Evolutionary conservation across 2,329 filamentous ascomycete genomes (phyloP).

Genomic region (Neofusicoccum sp.): DNA sequence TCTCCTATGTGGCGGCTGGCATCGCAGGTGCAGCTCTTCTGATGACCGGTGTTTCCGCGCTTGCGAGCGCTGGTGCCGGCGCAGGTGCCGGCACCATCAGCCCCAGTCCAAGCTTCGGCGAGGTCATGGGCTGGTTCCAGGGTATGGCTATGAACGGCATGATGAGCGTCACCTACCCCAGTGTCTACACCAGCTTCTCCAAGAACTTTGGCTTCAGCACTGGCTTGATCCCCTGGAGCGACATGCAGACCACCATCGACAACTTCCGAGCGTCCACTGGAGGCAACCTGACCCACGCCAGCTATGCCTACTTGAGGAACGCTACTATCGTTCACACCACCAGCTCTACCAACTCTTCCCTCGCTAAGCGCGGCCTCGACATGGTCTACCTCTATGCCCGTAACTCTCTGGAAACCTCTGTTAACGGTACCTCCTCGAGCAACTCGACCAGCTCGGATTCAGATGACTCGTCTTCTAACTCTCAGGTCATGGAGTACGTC

Average conservation of each 20-base stretch:
- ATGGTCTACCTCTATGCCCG: conserved; percentile 26
- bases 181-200: conserved; percentile 82
- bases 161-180: conserved; percentile 85
- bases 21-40: conserved; percentile 81
- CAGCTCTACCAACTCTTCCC: conserved; percentile 42
- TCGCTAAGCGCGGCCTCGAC: conserved; percentile 55
- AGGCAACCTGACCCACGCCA: conserved; percentile 81
- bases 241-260: conserved; percentile 80
- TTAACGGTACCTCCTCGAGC: conserved; percentile 38
- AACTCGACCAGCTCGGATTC: conserved; percentile 24
- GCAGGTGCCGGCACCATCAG: conserved; percentile 56
- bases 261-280: conserved; percentile 76
- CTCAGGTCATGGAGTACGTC: conserved; percentile 55
- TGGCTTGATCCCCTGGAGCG: conserved; percentile 78
- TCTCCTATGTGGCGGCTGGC: conserved; percentile 80
- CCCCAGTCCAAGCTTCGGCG: conserved; percentile 78
- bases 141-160: conserved; percentile 94
- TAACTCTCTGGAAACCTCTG: conserved; percentile 37
- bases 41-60: conserved; percentile 69
- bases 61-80: conserved; percentile 52
- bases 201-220: conserved; percentile 94
- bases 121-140: conserved; percentile 88
- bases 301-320: conserved; percentile 70
- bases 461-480: conserved; percentile 21
- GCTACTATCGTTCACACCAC: conserved; percentile 69